These are phyloP conservation scores for Alternaria panax DNA, from an alignment of 2,329 filamentous ascomycete genomes.

Conservation along the genomic window DNA sequence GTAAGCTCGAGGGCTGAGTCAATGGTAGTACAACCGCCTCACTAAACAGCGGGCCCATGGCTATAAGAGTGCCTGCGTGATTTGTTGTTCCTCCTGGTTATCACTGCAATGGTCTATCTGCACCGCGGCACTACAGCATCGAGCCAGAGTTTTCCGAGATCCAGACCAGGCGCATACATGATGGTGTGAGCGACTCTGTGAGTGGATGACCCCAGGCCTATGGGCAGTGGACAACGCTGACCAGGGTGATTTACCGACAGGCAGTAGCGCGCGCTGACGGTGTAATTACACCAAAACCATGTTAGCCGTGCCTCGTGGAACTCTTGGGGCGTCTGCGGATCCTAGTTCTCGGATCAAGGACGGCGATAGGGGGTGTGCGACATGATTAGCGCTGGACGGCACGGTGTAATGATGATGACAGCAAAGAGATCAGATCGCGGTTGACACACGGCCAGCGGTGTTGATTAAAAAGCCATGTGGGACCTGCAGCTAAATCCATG, in stretches of 20 bases:
- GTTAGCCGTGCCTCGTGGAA: not conserved
- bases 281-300: conserved; percentile 11
- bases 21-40: not conserved
- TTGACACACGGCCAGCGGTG: not conserved
- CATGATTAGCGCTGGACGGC: not conserved
- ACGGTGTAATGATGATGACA: not conserved
- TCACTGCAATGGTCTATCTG: not conserved
- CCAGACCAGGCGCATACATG: conserved; percentile 1
- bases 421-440: not conserved
- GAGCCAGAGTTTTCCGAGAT: conserved; percentile 1
- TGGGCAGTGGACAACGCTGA: not conserved
- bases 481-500: conserved; percentile 11
- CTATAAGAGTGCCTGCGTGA: not conserved
- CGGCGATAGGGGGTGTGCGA: not conserved
- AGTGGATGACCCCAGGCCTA: conserved; percentile 3
- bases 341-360: not conserved
- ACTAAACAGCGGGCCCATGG: not conserved
- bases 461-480: conserved; percentile 9
- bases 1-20: conserved; percentile 9
- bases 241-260: conserved; percentile 4
- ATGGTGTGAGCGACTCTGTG: not conserved
- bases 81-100: not conserved
- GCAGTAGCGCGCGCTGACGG: conserved; percentile 13
- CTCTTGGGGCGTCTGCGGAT: not conserved
- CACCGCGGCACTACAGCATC: not conserved